Base-by-base conservation (phyloP, 2,329 filamentous ascomycete genomes). In the Microsporum ferrugineum region DNA sequence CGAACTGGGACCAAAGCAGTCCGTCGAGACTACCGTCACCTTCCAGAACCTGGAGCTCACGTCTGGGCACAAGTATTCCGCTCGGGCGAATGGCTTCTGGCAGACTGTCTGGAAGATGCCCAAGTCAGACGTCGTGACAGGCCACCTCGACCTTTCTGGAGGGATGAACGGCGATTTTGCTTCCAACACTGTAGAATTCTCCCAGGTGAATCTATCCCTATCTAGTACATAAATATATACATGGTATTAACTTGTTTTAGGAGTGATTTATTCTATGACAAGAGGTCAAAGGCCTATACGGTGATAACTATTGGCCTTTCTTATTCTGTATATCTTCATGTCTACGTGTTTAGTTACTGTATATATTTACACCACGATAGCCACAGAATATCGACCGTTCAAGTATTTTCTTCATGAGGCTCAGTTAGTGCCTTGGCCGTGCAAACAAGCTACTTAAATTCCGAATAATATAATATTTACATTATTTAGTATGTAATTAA, bases 21-120 rank as follows among this genome's bases (percentile, higher is more conserved):
- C 63, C 2, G 34, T 71, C 4, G 63, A 69, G 12, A 63, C 60
- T 0, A 62, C 63, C 0, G 63, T 74, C 2, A 68, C 67, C 10
- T 55, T 75, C 27, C 69, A 69, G 0, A 65, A 65, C 5, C 61
- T 70, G 2, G 62, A 66, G 4, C 62, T 76, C 29, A 60, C 66
- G 10, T 63, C 65, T 7, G 73, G 70, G 0, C 69, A 69, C 38
- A 67, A 68, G 45, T 76, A 76, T 63, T 63, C 65, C 1, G 66
- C 73, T 5, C 65, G 65, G 33, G 71, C 70, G 0, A 68, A 67
- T 17, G 74, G 75, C 1, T 66, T 63, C 36, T 76, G 73, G 74
- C 71, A 73, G 64, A 68, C 68, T 3, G 59, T 75, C 5, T 75
- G 73, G 73, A 63, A 67, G 8, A 62, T 61, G 8, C 51, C 63